These are phyloP conservation scores for Thermomucor indicae-seudaticae DNA, from an alignment of 371 early-diverging fungal species.

Conservation along the genomic window DNA sequence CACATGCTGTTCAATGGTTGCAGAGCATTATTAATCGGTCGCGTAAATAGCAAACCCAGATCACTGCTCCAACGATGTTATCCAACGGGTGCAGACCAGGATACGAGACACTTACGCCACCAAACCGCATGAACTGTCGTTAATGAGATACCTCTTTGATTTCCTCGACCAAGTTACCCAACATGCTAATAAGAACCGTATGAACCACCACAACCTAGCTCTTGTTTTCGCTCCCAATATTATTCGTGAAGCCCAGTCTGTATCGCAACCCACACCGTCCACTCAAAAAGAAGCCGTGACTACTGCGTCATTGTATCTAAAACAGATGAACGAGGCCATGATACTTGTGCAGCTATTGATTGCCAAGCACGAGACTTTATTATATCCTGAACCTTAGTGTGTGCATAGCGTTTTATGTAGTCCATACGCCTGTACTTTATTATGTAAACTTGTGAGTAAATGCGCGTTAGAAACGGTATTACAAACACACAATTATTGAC, in stretches of 20 bases:
- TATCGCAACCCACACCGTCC: not conserved
- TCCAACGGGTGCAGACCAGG: slow-evolving; percentile 14
- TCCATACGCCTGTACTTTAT: not conserved
- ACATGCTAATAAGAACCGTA: slow-evolving; percentile 59
- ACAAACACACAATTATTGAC: not conserved
- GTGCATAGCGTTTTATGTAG: not conserved
- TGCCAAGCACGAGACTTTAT: not conserved
- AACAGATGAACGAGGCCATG: slow-evolving; percentile 18
- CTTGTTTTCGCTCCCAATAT: slow-evolving; percentile 89
- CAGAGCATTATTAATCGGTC: not conserved
- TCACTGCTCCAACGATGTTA: slow-evolving; percentile 13
- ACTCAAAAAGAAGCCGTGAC: slow-evolving; percentile 16
- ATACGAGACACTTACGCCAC: slow-evolving; percentile 13
- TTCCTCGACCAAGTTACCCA: slow-evolving; percentile 63
- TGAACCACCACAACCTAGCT: slow-evolving; percentile 82
- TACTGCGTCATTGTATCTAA: slow-evolving; percentile 14
- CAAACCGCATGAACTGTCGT: slow-evolving; percentile 18
- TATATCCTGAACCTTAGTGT: not conserved
- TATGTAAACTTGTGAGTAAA: too few relatives aligned
- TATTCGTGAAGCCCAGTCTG: slow-evolving; percentile 49
- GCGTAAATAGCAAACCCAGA: not conserved
- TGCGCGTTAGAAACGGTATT: too few relatives aligned
- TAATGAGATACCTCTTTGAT: slow-evolving; percentile 61
- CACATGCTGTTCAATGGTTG: not conserved
- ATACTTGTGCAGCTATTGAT: slow-evolving; percentile 12